Evolutionary conservation across 306 rosid genomes (phyloP), one percentile per base, ranked within the genome.

Genomic region (Ammopiptanthus mongolicus): DNA sequence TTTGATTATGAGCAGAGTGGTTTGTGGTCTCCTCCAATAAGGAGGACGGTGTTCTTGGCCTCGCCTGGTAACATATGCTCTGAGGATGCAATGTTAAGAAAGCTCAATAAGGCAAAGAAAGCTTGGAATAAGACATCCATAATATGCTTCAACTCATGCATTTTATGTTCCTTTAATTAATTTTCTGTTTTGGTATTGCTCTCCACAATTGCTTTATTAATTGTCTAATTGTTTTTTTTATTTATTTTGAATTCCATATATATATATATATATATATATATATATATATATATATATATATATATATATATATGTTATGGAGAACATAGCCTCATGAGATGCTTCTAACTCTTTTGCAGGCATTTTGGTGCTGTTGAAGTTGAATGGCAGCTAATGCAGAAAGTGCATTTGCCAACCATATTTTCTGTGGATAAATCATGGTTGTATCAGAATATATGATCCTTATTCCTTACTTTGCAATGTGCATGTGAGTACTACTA

Each of bases 11-110:
- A 81, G 76, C 78, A 89, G 65, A 89, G 93, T 73, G 77, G 89
- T 9, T 52, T 89, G 75, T 89, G 93, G 93, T 89, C 93, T 70
- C 91, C 93, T 29, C 91, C 89, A 0, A 4, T 86, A 18, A 73
- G 21, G 14, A 57, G 84, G 11, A 79, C 67, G 3, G 87, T 42
- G 34, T 89, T 84, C 25, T 60, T 87, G 63, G 85, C 73, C 5
- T 73, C 91, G 0, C 88, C 91, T 0, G 82, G 69, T 17, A 59
- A 72, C 47, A 63, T 78, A 4, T 62, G 77, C 36, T 65, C 73
- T 39, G 71, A 53, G 8, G 82, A 71, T 12, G 62, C 65, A 12
- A 65, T 83, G 53, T 28, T 77, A 42, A 82, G 69, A 21, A 83
- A 81, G 44, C 80, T 89, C 21, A 81, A 71, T 8, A 80, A 46